Evolutionary conservation across 305 asterid species (phyloP).

Genomic region (Solanum hybrid): DNA sequence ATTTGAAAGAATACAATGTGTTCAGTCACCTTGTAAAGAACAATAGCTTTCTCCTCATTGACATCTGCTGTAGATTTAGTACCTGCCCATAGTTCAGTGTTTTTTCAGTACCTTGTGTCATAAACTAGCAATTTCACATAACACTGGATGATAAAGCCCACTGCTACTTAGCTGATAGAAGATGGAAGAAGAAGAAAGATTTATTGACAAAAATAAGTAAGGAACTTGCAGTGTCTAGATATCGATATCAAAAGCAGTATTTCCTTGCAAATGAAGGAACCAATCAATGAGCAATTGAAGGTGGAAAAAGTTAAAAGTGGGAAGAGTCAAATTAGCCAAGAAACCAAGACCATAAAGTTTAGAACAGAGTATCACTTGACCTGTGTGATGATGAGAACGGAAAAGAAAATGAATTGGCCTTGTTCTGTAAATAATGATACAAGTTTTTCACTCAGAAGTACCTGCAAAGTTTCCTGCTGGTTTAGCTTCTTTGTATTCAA

Average conservation of each 20-base stretch:
- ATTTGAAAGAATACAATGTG: conserved; percentile 11
- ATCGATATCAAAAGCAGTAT: background rate
- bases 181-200: background rate
- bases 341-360: background rate
- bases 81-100: conserved; percentile 35
- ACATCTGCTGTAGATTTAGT: conserved; percentile 32
- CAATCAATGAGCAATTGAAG: background rate
- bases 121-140: background rate
- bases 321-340: background rate
- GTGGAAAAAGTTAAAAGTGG: background rate
- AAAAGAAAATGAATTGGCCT: background rate
- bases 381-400: background rate
- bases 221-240: background rate
- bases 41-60: conserved; percentile 77
- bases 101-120: background rate
- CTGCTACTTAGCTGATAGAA: background rate
- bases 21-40: conserved; percentile 62
- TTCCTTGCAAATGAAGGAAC: conserved; percentile 3
- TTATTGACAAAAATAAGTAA: background rate
- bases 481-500: conserved; percentile 43
- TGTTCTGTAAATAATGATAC: background rate
- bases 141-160: background rate
- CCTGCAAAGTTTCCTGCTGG: conserved; percentile 48
- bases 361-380: background rate
- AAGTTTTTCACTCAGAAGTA: conserved; percentile 14